Evolutionary conservation across 1,139 yeast genomes (phyloP).

Genomic region (Candida sanyaensis): DNA sequence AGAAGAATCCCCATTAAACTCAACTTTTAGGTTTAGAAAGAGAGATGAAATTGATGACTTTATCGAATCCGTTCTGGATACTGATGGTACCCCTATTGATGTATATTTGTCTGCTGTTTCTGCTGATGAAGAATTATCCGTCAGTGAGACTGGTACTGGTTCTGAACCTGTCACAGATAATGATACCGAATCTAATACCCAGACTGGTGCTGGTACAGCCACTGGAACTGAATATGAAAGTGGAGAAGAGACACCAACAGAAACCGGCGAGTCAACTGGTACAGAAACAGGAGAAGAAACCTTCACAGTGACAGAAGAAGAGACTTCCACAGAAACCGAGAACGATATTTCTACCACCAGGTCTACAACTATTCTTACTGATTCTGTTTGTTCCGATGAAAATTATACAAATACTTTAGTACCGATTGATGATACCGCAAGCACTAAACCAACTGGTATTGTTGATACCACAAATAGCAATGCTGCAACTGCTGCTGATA

Average conservation of each 20-base stretch:
- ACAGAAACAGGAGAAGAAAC: not conserved
- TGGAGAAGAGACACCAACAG: not conserved
- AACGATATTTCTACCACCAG: not conserved
- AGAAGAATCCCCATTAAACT: constrained; percentile 35
- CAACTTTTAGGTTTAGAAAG: constrained; percentile 44
- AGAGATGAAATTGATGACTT: constrained; percentile 38
- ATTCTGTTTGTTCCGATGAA: constrained; percentile 8
- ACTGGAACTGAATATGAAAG: constrained; percentile 7
- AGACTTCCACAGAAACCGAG: not conserved
- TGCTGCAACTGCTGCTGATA: not conserved
- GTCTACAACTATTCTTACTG: not conserved
- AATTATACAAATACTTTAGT: constrained; percentile 7
- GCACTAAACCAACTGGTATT: not conserved
- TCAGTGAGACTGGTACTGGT: constrained; percentile 18
- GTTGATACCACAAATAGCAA: no score
- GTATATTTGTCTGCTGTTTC: constrained; percentile 15
- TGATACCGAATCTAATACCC: constrained; percentile 19
- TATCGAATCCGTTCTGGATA: constrained; percentile 26
- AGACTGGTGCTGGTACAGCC: constrained; percentile 19
- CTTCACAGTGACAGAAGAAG: not conserved
- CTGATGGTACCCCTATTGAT: constrained; percentile 28
- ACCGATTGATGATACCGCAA: not conserved
- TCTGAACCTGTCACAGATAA: constrained; percentile 18
- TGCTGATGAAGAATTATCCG: constrained; percentile 16
- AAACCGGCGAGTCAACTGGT: not conserved